These are phyloP conservation scores for Podila minutissima DNA, from an alignment of 192 early-diverging fungal species.

Conservation along the genomic window DNA sequence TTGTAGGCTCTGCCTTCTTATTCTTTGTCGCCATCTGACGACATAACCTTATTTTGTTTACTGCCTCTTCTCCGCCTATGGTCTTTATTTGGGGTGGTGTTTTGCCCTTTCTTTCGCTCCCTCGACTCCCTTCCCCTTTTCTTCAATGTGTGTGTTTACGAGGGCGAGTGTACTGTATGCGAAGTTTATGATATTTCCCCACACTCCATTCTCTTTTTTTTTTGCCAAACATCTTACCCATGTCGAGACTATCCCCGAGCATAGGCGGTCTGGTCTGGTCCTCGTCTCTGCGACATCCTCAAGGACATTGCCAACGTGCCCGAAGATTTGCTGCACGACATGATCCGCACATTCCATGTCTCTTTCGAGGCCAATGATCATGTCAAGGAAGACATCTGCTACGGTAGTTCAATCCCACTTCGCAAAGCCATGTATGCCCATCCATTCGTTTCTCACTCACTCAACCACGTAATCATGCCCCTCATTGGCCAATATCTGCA, in stretches of 20 bases:
- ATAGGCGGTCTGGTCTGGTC: slow-evolving; percentile 82
- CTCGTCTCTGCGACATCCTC: slow-evolving; percentile 77
- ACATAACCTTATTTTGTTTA: background rate
- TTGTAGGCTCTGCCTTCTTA: background rate
- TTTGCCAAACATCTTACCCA: no score
- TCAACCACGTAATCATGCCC: background rate
- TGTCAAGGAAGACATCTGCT: slow-evolving; percentile 71
- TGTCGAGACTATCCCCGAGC: no score
- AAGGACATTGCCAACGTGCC: slow-evolving; percentile 59
- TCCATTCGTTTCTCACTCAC: background rate
- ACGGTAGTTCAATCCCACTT: slow-evolving; percentile 72
- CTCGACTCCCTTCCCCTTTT: no score
- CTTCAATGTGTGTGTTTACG: no score
- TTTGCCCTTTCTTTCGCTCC: background rate
- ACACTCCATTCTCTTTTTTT: no score
- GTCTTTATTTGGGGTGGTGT: background rate
- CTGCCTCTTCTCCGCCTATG: background rate
- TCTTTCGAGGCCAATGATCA: slow-evolving; percentile 72
- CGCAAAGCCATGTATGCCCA: slow-evolving; percentile 64
- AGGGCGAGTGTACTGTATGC: no score
- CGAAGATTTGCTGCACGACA: slow-evolving; percentile 48
- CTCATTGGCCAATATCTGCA: no score
- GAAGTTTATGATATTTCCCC: no score
- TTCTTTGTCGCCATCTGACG: slow-evolving; percentile 10
- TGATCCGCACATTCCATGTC: slow-evolving; percentile 56